Evolutionary conservation across 106 monocot genomes (phyloP).

Genomic region (Acorus calamus): DNA sequence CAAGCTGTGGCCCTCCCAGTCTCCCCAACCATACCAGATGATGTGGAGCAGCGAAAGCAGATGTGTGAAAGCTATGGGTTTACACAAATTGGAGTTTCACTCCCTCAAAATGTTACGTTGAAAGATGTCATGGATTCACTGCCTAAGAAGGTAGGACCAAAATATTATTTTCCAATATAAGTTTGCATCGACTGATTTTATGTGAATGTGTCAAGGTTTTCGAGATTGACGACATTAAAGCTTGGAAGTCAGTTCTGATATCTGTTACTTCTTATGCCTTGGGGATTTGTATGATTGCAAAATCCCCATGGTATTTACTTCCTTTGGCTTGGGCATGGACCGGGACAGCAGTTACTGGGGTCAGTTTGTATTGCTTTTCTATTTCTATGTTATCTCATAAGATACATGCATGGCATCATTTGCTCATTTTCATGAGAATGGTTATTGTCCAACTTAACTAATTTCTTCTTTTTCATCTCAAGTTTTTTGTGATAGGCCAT

Average conservation of each 20-base stretch:
- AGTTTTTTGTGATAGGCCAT: constrained; percentile 99
- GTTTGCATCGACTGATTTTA: too few species aligned
- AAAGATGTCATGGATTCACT: constrained; percentile 76
- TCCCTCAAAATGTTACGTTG: constrained; percentile 66
- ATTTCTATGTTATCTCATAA: background rate
- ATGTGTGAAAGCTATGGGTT: constrained; percentile 86
- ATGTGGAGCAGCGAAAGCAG: constrained; percentile 38
- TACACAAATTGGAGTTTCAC: constrained; percentile 72
- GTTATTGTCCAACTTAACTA: background rate
- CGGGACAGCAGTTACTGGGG: constrained; percentile 91
- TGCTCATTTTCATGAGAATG: background rate
- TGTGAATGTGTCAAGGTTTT: constrained; percentile 38
- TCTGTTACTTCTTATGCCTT: constrained; percentile 69
- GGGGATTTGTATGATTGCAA: constrained; percentile 61
- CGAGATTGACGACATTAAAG: constrained; percentile 90
- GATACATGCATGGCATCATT: background rate
- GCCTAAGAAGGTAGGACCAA: constrained; percentile 61
- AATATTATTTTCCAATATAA: background rate
- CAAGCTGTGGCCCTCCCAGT: constrained; percentile 37
- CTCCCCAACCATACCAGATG: constrained; percentile 27
- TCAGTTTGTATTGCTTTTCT: constrained; percentile 19
- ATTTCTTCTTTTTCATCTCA: constrained; percentile 6
- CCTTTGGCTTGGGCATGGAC: constrained; percentile 98
- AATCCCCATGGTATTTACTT: constrained; percentile 86
- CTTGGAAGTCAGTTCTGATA: constrained; percentile 86